Evolutionary conservation across 805 yeast species (phyloP), one percentile per base, ranked within the genome.

Genomic region (Candida argentea): DNA sequence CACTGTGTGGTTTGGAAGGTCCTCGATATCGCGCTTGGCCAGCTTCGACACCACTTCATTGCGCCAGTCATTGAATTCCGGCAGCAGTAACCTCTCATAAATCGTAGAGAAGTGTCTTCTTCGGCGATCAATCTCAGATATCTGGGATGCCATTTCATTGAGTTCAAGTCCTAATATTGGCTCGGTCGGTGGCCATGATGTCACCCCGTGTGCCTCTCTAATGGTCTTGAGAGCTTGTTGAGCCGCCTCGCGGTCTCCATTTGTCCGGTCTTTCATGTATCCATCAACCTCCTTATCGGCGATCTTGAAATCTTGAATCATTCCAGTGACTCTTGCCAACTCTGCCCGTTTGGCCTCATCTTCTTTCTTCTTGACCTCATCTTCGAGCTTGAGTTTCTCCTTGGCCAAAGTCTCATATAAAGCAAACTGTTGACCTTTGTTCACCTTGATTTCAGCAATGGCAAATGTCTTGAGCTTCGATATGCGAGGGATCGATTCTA

Each of bases 361-460:
- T 25, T 67, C 69, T 28, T 57, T 43, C 21, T 75, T 63, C 52
- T 71, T 75, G 25, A 43, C 44, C 21, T 63, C 53, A 55, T 84
- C 93, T 49, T 85, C 93, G n/a, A 56, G 45, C 1, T 63, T 55
- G 12, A 86, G 89, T 39, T 69, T 65, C 27, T 58, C 57, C 42
- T 76, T 78, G 28, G 94, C 94, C 43, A 77, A 72, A 23, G 65
- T 61, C 50, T 81, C 81, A 58, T 81, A 86, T 37, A 68, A 60
- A 16, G 82, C 89, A 65, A 87, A 84, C 53, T 85, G 89, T 48
- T 86, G 87, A 70, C 96, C 97, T 56, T 81, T 76, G 46, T 83
- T 79, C 50, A 69, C 75, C 57, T 84, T 73, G 50, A 89, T 83
- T 49, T 89, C 96, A 2, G 96, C 95, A 34, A 89, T 75, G 6